Evolutionary conservation across 129 eudicot species (phyloP), one percentile per base, ranked within the genome.

Genomic region (Scalesia atractyloides): DNA sequence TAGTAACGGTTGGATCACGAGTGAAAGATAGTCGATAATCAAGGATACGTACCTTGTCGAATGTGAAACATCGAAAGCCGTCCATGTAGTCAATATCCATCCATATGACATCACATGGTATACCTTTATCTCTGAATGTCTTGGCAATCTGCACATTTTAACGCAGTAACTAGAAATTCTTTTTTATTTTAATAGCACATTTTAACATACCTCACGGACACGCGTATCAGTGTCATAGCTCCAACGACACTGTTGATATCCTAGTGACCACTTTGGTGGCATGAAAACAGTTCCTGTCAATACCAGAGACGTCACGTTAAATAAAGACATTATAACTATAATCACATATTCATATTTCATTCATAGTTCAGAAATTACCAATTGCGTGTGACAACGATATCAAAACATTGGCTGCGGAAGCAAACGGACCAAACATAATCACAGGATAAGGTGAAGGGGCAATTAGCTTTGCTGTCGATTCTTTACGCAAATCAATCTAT

Each of bases 11-110:
- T 46, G 49, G 17, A 34, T 47, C 36, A 61, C 20, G 52, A 75
- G 44, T 14, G 33, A 20, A 39, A 63, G 8, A 33, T 5, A 22
- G 37, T 66, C 44, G 70, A 12, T 41, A 30, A 17, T 39, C 61
- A 70, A 61, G 49, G 73, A 47, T 47, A 41, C 80, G 26, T 78
- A 78, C 99, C 85, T 83, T 67, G 76, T 90, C 96, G 82, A 95
- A 90, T 18, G 99, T 90, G 81, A 95, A 95, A 82, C 96, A 90
- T 14, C 97, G 96, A 64, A 88, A 90, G 64, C 89, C 97, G 72
- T 95, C 96, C 99, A 90, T 95, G 88, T 90, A 88, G 78, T 95
- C 99, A 22, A 95, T 91, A 76, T 95, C 99, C 97, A 95, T 95
- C 99, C 99, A 95, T 58, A 88, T 86, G 66, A 88, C 97, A 88